A percentile compares a stretch with the other conserved stretches of the same genome.
Evolutionary conservation across 345 rosid species (phyloP).

Genomic region (Aquilaria sinensis): DNA sequence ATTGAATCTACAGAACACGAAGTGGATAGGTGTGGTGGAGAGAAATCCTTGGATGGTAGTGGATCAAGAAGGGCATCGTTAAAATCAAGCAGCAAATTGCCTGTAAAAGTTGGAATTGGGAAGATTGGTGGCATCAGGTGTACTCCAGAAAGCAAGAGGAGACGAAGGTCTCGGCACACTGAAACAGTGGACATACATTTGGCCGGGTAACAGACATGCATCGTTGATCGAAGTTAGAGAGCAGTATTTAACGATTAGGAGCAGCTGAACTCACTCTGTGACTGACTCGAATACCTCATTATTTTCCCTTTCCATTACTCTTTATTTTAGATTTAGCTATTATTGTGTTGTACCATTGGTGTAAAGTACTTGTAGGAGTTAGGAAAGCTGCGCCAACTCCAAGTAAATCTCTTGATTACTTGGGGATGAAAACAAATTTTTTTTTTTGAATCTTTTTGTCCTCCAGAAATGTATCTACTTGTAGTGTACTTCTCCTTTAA

Average conservation of each 20-base stretch:
- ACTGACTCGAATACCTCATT: conserved; percentile 4
- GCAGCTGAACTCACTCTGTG: conserved; percentile 15
- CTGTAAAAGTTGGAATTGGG: conserved; percentile 44
- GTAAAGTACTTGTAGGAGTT: conserved; percentile 6
- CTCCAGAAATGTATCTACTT: too few species aligned
- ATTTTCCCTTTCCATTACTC: conserved; percentile 6
- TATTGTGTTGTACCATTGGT: not conserved
- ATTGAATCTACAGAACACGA: conserved; percentile 20
- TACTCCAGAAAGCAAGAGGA: conserved; percentile 70
- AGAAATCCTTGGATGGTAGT: conserved; percentile 10
- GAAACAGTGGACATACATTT: conserved; percentile 36
- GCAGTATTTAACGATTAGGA: conserved; percentile 1
- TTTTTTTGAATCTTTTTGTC: too few species aligned
- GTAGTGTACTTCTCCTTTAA: too few species aligned
- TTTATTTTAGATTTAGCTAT: not conserved
- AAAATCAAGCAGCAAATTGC: conserved; percentile 30
- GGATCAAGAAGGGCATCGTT: conserved; percentile 23
- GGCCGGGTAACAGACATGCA: conserved; percentile 19
- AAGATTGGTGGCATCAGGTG: conserved; percentile 38
- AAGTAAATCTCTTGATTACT: too few species aligned
- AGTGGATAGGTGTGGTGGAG: conserved; percentile 13
- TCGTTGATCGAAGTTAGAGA: not conserved
- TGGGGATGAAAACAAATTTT: too few species aligned
- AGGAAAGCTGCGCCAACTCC: too few species aligned
- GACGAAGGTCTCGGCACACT: conserved; percentile 42